These are phyloP conservation scores for Lathyrus oleraceus DNA, from an alignment of 306 rosid species.

Conservation along the genomic window DNA sequence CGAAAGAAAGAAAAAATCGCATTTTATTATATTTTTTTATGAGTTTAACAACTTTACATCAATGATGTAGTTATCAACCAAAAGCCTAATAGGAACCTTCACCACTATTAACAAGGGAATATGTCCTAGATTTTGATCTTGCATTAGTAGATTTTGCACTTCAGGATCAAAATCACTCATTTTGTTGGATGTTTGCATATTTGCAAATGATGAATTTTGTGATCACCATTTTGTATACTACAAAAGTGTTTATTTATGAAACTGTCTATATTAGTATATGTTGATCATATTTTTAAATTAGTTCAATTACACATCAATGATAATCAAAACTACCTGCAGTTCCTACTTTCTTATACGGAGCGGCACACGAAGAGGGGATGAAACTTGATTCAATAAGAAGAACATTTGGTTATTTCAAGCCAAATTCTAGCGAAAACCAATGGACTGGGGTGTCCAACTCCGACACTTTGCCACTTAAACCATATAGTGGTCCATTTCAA, in stretches of 20 bases:
- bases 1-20: neutral
- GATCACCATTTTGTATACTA: neutral
- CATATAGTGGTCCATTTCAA: conserved; percentile 71
- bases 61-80: conserved; percentile 14
- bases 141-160: neutral
- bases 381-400: conserved; percentile 75
- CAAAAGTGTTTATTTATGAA: conserved; percentile 23
- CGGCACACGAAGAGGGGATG: conserved; percentile 75
- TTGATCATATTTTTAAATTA: conserved; percentile 1
- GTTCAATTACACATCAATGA: conserved; percentile 29
- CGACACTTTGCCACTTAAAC: conserved; percentile 52
- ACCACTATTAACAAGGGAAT: conserved; percentile 44
- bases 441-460: conserved; percentile 66
- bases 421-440: conserved; percentile 58
- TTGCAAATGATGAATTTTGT: neutral
- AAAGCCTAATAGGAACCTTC: conserved; percentile 43
- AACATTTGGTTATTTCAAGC: conserved; percentile 78
- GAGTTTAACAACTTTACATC: conserved; percentile 18
- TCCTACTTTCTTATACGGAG: conserved; percentile 80
- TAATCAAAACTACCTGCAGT: conserved; percentile 50
- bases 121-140: neutral
- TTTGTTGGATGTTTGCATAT: conserved; percentile 16
- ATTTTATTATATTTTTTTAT: neutral
- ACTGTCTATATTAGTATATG: conserved; percentile 2
- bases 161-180: neutral